phyloP scores from a whole-genome alignment of 202 grass and related monocot genomes.

The Saccharum hybrid region DNA sequence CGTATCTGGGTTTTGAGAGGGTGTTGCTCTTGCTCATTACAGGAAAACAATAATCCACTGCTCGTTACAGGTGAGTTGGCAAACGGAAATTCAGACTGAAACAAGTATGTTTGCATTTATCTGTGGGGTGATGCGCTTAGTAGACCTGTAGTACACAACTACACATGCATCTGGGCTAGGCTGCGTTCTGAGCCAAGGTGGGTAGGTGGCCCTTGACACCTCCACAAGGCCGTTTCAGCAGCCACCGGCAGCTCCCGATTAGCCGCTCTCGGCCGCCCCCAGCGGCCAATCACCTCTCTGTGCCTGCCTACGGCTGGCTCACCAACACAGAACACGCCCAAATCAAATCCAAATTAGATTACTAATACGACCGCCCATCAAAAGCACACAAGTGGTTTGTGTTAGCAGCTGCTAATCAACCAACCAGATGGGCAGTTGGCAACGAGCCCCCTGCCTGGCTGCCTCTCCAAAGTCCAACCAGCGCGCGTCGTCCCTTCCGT shows the following conservation, averaged over 20 bases:
- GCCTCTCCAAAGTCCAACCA: neutral
- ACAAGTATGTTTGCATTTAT: neutral
- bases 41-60: too few relatives aligned
- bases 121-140: too few relatives aligned
- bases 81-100: neutral
- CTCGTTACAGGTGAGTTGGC: too few relatives aligned
- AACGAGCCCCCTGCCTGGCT: neutral
- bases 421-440: neutral
- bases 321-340: neutral
- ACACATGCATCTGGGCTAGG: constrained; percentile 17
- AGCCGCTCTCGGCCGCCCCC: constrained; percentile 9
- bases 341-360: neutral
- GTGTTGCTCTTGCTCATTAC: too few relatives aligned
- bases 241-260: neutral
- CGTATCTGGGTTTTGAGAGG: too few relatives aligned
- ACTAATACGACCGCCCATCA: neutral
- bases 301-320: neutral
- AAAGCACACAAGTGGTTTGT: neutral
- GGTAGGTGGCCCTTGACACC: constrained; percentile 30
- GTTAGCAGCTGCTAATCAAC: constrained; percentile 18
- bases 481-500: constrained; percentile 57
- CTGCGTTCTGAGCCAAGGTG: neutral
- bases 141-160: too few relatives aligned
- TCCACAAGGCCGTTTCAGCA: constrained; percentile 35
- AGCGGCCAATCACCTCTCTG: constrained; percentile 23